Evolutionary conservation across 805 yeast species (phyloP).

Genomic region (Monosporozyma aerobia): DNA sequence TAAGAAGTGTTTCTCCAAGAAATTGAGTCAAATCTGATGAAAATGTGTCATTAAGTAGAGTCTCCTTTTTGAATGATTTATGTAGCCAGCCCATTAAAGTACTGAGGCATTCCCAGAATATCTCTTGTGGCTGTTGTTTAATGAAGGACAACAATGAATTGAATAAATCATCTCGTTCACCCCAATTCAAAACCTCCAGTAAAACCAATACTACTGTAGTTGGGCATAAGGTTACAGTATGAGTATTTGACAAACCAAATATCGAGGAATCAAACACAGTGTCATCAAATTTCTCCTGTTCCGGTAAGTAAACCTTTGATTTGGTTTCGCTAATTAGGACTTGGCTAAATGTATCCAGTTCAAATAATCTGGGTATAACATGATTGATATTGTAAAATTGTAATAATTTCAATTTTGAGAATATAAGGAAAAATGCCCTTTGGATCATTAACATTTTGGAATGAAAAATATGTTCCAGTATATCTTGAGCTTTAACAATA

Average conservation of each 20-base stretch:
- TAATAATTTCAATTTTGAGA: neutral
- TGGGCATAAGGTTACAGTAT: neutral
- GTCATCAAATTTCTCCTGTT: neutral
- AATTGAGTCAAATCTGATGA: constrained; percentile 11
- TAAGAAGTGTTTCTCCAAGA: constrained; percentile 18
- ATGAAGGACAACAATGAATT: neutral
- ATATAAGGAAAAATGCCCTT: neutral
- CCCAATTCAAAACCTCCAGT: neutral
- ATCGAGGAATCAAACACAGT: neutral
- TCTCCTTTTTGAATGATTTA: neutral
- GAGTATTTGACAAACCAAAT: neutral
- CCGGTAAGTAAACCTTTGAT: neutral
- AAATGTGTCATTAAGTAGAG: neutral
- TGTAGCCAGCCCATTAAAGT: neutral
- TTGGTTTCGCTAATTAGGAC: neutral
- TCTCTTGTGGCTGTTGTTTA: neutral
- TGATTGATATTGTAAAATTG: neutral
- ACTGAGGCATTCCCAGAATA: neutral
- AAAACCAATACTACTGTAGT: neutral
- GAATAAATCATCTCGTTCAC: neutral
- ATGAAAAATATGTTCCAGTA: neutral
- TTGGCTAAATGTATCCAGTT: neutral
- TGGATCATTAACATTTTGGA: neutral
- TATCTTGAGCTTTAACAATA: neutral
- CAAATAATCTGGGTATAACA: neutral